phyloP scores from a whole-genome alignment of 2,329 filamentous ascomycete genomes.

The Venturia asperata region DNA sequence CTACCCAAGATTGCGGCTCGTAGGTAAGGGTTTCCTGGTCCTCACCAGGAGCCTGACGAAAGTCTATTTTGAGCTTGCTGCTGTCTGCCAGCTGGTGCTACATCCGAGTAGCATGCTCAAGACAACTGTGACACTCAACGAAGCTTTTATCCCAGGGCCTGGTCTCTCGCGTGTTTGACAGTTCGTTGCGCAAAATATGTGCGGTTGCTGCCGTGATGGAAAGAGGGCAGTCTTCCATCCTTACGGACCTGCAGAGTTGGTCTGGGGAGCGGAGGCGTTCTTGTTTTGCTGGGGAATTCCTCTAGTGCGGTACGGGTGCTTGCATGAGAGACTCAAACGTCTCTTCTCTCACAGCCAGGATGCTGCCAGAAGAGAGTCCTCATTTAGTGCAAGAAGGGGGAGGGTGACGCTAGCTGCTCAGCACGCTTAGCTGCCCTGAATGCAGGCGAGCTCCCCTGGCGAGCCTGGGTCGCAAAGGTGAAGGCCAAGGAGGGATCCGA shows the following conservation, averaged over 20 bases:
- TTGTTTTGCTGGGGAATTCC: neutral
- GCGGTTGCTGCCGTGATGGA: neutral
- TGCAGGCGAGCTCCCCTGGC: no score
- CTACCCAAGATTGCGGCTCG: neutral
- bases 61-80: neutral
- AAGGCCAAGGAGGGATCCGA: no score
- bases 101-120: neutral
- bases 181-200: neutral
- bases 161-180: neutral
- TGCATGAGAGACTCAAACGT: neutral
- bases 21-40: neutral
- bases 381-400: neutral
- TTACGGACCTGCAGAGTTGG: neutral
- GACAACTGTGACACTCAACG: neutral
- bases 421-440: no score
- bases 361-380: neutral
- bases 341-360: neutral
- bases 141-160: neutral
- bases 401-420: neutral
- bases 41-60: neutral
- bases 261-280: neutral
- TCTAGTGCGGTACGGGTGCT: neutral
- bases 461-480: no score
- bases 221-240: neutral
- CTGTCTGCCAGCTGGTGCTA: neutral